Evolutionary conservation across 2,329 filamentous ascomycete genomes (phyloP).

Genomic region (Epichloe elymi): DNA sequence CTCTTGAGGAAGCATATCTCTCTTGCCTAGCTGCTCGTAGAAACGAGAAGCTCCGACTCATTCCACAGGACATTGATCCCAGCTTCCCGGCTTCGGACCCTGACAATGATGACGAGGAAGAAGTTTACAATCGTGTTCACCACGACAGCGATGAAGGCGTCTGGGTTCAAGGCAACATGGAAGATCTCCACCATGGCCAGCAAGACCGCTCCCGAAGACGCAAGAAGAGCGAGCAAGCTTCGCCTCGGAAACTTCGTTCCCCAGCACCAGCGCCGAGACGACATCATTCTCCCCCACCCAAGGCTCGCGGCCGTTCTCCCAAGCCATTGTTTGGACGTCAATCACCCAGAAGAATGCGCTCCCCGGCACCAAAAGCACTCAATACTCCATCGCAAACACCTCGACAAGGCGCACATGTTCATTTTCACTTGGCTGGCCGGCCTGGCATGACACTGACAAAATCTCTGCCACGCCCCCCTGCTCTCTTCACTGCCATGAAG

Average conservation of each 20-base stretch:
- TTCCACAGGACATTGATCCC: conserved; percentile 95
- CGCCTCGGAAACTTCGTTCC: conserved; percentile 31
- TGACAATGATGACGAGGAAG: conserved; percentile 70
- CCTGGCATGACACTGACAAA: conserved; percentile 66
- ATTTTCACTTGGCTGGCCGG: conserved; percentile 33
- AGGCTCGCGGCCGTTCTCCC: conserved; percentile 25
- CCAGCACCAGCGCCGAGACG: conserved; percentile 23
- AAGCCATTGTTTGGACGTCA: conserved; percentile 44
- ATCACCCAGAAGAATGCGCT: conserved; percentile 59
- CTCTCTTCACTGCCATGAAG: conserved; percentile 48
- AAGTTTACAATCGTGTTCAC: conserved; percentile 42
- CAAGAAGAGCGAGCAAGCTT: conserved; percentile 36
- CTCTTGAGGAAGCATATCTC: conserved; percentile 86
- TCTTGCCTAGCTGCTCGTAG: conserved; percentile 72
- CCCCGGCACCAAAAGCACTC: conserved; percentile 47
- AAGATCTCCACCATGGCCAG: conserved; percentile 48
- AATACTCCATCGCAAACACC: conserved; percentile 26
- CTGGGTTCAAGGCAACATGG: conserved; percentile 61
- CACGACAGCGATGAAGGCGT: conserved; percentile 55
- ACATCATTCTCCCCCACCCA: conserved; percentile 23
- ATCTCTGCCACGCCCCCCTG: conserved; percentile 70
- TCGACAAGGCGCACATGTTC: conserved; percentile 23
- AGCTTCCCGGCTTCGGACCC: conserved; percentile 93
- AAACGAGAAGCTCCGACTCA: conserved; percentile 64
- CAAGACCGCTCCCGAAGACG: conserved; percentile 31